These are phyloP conservation scores for Apocynum venetum DNA, from an alignment of 257 asterid species.

Conservation along the genomic window DNA sequence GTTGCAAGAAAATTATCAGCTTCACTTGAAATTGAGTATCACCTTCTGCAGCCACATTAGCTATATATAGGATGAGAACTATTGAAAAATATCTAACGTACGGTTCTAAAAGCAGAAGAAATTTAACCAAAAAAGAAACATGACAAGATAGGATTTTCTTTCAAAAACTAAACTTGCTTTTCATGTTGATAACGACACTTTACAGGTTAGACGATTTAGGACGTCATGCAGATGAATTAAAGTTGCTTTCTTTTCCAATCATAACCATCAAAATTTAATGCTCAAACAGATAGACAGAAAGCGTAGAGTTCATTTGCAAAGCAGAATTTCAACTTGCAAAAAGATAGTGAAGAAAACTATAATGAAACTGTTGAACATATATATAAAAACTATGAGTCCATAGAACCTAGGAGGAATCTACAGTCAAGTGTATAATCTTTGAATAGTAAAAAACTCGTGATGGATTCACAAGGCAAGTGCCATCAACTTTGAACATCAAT, in stretches of 20 bases:
- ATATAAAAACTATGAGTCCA: background rate
- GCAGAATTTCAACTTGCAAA: too few species aligned
- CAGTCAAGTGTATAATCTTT: background rate
- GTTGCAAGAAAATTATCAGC: background rate
- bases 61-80: constrained; percentile 12
- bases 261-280: constrained; percentile 31
- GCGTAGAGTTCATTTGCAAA: background rate
- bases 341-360: too few species aligned
- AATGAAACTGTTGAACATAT: background rate
- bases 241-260: background rate
- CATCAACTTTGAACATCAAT: background rate
- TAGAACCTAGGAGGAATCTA: background rate
- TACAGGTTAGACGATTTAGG: constrained; percentile 18
- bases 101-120: background rate
- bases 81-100: background rate
- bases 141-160: constrained; percentile 23
- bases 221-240: constrained; percentile 14
- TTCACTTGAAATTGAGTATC: background rate
- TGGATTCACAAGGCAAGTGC: constrained; percentile 9
- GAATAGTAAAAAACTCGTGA: constrained; percentile 12
- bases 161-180: constrained; percentile 8
- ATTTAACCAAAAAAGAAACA: constrained; percentile 10
- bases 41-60: background rate
- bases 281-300: constrained; percentile 15
- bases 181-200: constrained; percentile 25